Base-by-base conservation (phyloP, 352 stramenopile species). In the Albugo candida region DNA sequence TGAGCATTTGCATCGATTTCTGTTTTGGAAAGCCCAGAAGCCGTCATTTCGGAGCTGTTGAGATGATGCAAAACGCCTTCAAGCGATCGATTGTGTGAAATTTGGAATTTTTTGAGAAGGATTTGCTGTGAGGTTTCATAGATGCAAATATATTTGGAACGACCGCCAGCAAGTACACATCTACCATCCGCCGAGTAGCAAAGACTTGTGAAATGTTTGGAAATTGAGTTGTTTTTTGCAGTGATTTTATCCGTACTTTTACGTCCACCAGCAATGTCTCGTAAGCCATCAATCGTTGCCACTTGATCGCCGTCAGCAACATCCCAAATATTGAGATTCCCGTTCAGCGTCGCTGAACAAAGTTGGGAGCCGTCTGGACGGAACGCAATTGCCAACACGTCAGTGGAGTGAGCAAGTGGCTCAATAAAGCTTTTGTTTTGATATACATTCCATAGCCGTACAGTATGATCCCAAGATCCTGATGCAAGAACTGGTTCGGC, bases 81-180 rank as follows among this genome's bases (percentile, higher is more conserved):
- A 0, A 94, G 60, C 27, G 79, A 94, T 40, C 94, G 64, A 66
- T 98, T 99, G 70, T 98, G 95, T 24, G 87, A 97, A 38, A 99
- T 78, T 71, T 99, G 94, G 61, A 98, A 99, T 61, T 99, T 99
- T 56, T 98, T 97, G 41, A 99, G 66, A 47, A 99, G 64, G 21
- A 98, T 92, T 47, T 83, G 79, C 56, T 80, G 71, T 18, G 76
- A 92, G 36, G 95, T 83, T 59, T 96, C 87, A 73, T 99, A 99
- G 54, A 99, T 98, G 59, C 96, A 99, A 47, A 99, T 88, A 60
- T 97, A 99, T 64, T 98, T 98, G 45, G 84, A 97, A 46, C 93
- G 92, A 12, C 95, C 95, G 48, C 94, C 95, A 5, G 94, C 95
- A 12, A 99, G 70, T 19, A 99, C 72, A 56, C 92, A 98, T 12